Evolutionary conservation across 192 early-diverging fungal genomes (phyloP), one percentile per base, ranked within the genome.

Genomic region (Linnemannia schmuckeri): DNA sequence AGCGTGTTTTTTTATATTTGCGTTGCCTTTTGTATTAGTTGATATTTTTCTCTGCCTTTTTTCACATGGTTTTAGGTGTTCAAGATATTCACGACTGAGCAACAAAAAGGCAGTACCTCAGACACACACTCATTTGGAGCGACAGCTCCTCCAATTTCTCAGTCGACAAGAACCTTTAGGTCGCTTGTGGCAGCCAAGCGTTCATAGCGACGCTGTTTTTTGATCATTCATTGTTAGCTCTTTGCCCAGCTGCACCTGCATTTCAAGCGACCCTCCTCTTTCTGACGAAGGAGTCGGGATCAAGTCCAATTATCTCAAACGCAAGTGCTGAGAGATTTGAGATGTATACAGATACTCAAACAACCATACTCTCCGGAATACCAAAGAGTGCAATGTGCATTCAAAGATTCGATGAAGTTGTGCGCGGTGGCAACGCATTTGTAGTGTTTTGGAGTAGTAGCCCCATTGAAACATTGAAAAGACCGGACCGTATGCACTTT

Each of bases 351-450:
- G 89, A 90, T 89, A 88, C 93, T 92, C 90, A 93, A 88, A 87
- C 92, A 90, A 88, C 83, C 90, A 91, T 93, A 77, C 91, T 87
- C 72, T 82, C 75, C 79, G 82, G 82, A 88, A 80, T 88, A 75
- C 82, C 79, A 88, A 76, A 86, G 77, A 80, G 88, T 70, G 90
- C 91, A 92, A 94, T 88, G 79, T 94, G 92, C 91, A 90, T 92
- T 93, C 91, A 92, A 93, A 93, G 73, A 94, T 88, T 94, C 83
- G 89, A 93, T 94, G 92, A 91, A 44, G 42, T 44, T 44, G 9
- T 44, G 42, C 2, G 42, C 5, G 42, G 42, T 44, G 42, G 42
- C 0, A 44, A 44, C 9, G 42, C 5, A 44, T 44, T 1, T 44
- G 42, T 44, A 44, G 6, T 44, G 42, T 44, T 6, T 44, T 10